phyloP scores from a whole-genome alignment of 768 basidiomycete genomes.

The Vararia minispora region DNA sequence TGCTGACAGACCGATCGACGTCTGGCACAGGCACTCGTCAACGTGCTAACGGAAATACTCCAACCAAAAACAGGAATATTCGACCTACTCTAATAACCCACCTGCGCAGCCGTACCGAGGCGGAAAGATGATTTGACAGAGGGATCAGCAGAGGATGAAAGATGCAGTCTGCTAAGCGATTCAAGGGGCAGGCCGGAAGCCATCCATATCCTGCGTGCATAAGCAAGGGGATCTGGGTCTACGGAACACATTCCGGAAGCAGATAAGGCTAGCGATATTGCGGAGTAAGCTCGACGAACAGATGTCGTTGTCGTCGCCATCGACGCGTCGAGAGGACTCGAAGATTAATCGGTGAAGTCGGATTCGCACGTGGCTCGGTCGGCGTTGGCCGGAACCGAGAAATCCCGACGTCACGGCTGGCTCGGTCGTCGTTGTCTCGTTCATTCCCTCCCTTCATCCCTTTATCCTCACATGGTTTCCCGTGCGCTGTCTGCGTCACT shows the following conservation, averaged over 20 bases:
- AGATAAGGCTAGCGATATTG: not conserved
- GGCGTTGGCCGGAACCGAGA: no score
- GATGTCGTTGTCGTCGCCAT: no score
- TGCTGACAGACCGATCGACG: slow-evolving; percentile 37
- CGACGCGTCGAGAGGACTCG: no score
- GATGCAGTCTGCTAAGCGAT: slow-evolving; percentile 25
- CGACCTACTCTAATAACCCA: no score
- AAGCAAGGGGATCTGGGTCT: not conserved
- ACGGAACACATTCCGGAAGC: slow-evolving; percentile 6
- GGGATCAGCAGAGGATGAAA: slow-evolving; percentile 29
- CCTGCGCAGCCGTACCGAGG: slow-evolving; percentile 43
- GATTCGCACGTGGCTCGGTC: no score
- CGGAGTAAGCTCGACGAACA: no score
- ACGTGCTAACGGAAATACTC: no score
- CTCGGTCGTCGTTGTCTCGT: not conserved
- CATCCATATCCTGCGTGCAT: slow-evolving; percentile 26
- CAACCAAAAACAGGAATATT: slow-evolving; percentile 4
- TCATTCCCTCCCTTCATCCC: not conserved
- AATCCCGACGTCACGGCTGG: no score
- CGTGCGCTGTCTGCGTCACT: slow-evolving; percentile 10
- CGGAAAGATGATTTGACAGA: slow-evolving; percentile 43
- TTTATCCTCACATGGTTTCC: not conserved
- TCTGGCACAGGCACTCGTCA: no score
- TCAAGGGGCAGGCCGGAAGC: slow-evolving; percentile 27
- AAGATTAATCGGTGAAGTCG: no score